Percentiles rank a stretch among this genome's conserved stretches.
Conservation (phyloP, 1,139 yeast species). For the Yamadazyma pseudoaaseri region DNA sequence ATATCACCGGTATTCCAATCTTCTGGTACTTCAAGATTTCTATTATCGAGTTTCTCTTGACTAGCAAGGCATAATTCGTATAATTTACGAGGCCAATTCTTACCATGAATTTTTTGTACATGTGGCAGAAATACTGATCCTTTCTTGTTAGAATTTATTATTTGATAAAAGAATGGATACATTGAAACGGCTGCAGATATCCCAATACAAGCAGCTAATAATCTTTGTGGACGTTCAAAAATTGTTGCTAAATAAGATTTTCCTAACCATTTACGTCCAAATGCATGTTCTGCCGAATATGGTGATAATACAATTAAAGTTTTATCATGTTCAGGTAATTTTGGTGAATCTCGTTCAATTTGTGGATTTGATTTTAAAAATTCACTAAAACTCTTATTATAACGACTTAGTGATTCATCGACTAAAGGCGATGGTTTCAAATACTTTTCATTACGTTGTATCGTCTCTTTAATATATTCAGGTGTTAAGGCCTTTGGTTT, state of each 20-base stretch:
- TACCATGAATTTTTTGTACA: slow-evolving; percentile 74
- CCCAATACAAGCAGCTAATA: slow-evolving; percentile 75
- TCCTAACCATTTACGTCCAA: slow-evolving; percentile 75
- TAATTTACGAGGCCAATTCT: slow-evolving; percentile 65
- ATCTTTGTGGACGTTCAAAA: slow-evolving; percentile 82
- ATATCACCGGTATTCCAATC: slow-evolving; percentile 87
- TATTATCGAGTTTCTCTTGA: slow-evolving; percentile 51
- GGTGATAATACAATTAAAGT: slow-evolving; percentile 60
- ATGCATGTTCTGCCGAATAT: slow-evolving; percentile 63
- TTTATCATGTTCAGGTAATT: slow-evolving; percentile 43
- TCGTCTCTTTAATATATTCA: slow-evolving; percentile 8
- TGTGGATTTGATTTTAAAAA: slow-evolving; percentile 57
- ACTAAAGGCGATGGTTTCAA: slow-evolving; percentile 34
- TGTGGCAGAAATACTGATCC: slow-evolving; percentile 55
- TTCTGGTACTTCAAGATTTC: slow-evolving; percentile 71
- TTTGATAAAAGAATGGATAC: slow-evolving; percentile 59
- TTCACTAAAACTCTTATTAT: slow-evolving; percentile 41
- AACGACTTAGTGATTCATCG: slow-evolving; percentile 37
- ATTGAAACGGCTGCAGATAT: slow-evolving; percentile 73
- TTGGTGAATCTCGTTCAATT: slow-evolving; percentile 51
- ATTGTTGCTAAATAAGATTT: slow-evolving; percentile 66
- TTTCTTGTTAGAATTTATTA: slow-evolving; percentile 48
- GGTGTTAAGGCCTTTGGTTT: slow-evolving; percentile 5
- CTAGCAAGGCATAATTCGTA: slow-evolving; percentile 61
- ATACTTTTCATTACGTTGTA: slow-evolving; percentile 16